A percentile compares a stretch with the other conserved stretches of the same genome.
These are phyloP conservation scores for Cytospora leucostoma DNA, from an alignment of 2,329 filamentous ascomycete species.

Conservation along the genomic window DNA sequence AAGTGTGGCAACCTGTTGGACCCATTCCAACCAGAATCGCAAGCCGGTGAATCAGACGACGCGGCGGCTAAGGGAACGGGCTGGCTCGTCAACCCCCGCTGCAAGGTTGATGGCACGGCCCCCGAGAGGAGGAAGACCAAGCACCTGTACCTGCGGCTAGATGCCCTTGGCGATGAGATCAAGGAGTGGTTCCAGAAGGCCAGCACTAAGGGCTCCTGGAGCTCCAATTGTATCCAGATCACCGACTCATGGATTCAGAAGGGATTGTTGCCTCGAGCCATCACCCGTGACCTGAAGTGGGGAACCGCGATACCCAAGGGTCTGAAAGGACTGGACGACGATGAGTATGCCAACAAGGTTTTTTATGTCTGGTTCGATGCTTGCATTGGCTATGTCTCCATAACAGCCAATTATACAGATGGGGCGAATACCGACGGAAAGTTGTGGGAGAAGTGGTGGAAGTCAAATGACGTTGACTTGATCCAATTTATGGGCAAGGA, in stretches of 20 bases:
- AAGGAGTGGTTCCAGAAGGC: slow-evolving; percentile 76
- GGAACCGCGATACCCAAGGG: slow-evolving; percentile 62
- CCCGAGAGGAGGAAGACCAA: slow-evolving; percentile 82
- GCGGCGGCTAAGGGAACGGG: slow-evolving; percentile 47
- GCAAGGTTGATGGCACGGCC: slow-evolving; percentile 85
- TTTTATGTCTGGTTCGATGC: slow-evolving; percentile 76
- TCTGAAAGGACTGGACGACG: slow-evolving; percentile 51
- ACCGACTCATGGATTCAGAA: slow-evolving; percentile 80
- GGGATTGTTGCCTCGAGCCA: slow-evolving; percentile 82
- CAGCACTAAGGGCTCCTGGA: slow-evolving; percentile 75
- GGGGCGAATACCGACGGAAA: slow-evolving; percentile 48
- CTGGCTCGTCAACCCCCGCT: slow-evolving; percentile 67
- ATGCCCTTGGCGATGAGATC: slow-evolving; percentile 77
- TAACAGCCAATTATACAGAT: slow-evolving; percentile 84
- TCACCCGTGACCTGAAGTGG: slow-evolving; percentile 92
- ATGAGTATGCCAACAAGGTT: slow-evolving; percentile 65
- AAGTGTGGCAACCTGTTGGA: slow-evolving; percentile 73
- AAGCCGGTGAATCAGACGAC: slow-evolving; percentile 36
- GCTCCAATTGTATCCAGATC: slow-evolving; percentile 72
- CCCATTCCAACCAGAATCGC: slow-evolving; percentile 58
- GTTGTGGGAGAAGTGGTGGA: slow-evolving; percentile 94
- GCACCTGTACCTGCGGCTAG: slow-evolving; percentile 85
- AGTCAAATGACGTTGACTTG: slow-evolving; percentile 80
- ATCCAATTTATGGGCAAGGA: slow-evolving; percentile 98
- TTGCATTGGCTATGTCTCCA: slow-evolving; percentile 94